Evolutionary conservation across 2,329 filamentous ascomycete species (phyloP).

Genomic region (Hymenoscyphus infarciens): DNA sequence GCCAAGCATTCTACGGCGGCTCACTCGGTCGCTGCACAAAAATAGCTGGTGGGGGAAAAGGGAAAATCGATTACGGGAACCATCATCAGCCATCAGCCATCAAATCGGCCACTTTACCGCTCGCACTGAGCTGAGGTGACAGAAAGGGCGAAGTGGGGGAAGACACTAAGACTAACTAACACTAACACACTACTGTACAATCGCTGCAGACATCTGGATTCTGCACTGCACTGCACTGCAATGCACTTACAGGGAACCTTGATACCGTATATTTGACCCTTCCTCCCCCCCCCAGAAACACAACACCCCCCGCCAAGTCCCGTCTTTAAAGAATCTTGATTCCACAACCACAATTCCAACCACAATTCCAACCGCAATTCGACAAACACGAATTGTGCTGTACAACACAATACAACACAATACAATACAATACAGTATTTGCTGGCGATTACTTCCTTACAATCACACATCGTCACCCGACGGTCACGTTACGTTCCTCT

Average conservation of each 20-base stretch:
- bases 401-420: not conserved
- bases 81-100: not conserved
- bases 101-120: not conserved
- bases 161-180: not conserved
- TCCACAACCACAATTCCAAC: not conserved
- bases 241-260: not conserved
- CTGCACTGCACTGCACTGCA: not conserved
- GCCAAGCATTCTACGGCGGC: conserved; percentile 2
- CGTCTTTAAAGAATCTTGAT: not conserved
- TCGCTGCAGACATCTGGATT: too few species aligned
- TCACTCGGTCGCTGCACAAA: not conserved
- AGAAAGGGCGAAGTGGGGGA: not conserved
- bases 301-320: not conserved
- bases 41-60: not conserved
- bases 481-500: not conserved
- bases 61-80: not conserved
- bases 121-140: not conserved
- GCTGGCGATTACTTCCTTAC: not conserved
- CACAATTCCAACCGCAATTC: not conserved
- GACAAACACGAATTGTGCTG: not conserved
- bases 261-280: not conserved
- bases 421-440: not conserved
- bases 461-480: not conserved
- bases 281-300: not conserved
- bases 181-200: too few species aligned